Evolutionary conservation across 768 basidiomycete genomes (phyloP), one percentile per base, ranked within the genome.

Genomic region (Phlegmacium glaucopus): DNA sequence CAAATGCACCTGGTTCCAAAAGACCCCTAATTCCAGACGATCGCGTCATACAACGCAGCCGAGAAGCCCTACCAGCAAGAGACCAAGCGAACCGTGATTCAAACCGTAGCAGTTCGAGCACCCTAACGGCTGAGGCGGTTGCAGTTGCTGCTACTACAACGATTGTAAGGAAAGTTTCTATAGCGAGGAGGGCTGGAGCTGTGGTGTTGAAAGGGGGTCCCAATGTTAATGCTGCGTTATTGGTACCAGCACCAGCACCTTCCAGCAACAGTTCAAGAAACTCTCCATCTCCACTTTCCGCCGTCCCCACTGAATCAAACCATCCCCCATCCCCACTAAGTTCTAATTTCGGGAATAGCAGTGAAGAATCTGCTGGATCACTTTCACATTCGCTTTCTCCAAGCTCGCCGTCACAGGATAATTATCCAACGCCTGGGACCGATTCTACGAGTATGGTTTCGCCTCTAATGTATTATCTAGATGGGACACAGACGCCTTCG

Each of bases 101-200:
- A 10, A 72, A 63, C 49, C 63, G 71, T 45, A 76, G 74, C 54
- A 74, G 72, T 51, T 67, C 71, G 9, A 74, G 75, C 17, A 76
- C 75, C 11, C 53, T 77, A 13, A 80, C 78, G 2, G 72, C 81
- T 22, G 22, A 22, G 10, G 68, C 67, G 1, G 67, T 58, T 17
- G 54, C 74, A 12, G 59, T 62, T 3, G 50, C 65, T 13, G 58
- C 70, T 11, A 69, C 67, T 8, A 69, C 22, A 22, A 22, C 22
- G 22, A 22, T 78, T 42, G 74, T 78, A 6, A 63, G 74, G 41
- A 69, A 67, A 44, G 76, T 71, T 8, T 74, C 70, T 16, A 63
- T 82, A 9, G 78, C 73, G 18, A 67, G 77, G 47, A 67, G 76
- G 42, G 72, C 78, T 10, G 69, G 76, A 9, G 80, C 81, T n/a